phyloP scores from a whole-genome alignment of 768 basidiomycete species.

The Coprinopsis strossmayeri region DNA sequence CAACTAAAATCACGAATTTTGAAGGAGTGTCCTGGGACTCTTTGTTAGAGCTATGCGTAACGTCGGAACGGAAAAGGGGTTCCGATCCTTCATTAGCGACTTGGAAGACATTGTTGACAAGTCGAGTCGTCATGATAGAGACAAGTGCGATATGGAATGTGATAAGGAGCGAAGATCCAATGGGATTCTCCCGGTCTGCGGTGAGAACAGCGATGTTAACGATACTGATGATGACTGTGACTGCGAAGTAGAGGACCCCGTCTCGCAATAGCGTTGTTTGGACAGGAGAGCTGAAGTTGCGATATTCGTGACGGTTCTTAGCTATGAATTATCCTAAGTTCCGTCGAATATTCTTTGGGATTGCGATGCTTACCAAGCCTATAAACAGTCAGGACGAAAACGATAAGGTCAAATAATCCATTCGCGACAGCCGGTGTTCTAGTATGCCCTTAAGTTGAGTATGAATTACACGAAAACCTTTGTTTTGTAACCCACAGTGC shows the following conservation, averaged over 20 bases:
- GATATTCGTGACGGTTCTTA: not conserved
- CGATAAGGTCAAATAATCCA: not conserved
- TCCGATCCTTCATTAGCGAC: not conserved
- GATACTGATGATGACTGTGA: not conserved
- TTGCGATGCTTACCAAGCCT: not conserved
- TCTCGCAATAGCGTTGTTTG: not conserved
- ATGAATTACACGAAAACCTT: too few species aligned
- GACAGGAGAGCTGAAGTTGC: not conserved
- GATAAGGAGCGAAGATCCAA: not conserved
- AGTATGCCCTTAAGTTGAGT: not conserved
- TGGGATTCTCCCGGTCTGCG: not conserved
- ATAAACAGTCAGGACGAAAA: not conserved
- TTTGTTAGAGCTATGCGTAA: too few species aligned
- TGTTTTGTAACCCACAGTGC: too few species aligned
- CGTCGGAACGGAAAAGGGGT: not conserved
- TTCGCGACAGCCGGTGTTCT: not conserved
- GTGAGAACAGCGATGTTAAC: not conserved
- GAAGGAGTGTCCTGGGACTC: too few species aligned
- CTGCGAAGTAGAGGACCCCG: not conserved
- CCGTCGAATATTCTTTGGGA: not conserved
- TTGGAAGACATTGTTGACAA: not conserved
- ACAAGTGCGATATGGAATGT: not conserved
- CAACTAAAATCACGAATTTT: not conserved
- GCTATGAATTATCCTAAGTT: not conserved
- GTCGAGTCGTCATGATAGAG: not conserved